phyloP scores from a whole-genome alignment of 768 basidiomycete species.

The Mycena venus region DNA sequence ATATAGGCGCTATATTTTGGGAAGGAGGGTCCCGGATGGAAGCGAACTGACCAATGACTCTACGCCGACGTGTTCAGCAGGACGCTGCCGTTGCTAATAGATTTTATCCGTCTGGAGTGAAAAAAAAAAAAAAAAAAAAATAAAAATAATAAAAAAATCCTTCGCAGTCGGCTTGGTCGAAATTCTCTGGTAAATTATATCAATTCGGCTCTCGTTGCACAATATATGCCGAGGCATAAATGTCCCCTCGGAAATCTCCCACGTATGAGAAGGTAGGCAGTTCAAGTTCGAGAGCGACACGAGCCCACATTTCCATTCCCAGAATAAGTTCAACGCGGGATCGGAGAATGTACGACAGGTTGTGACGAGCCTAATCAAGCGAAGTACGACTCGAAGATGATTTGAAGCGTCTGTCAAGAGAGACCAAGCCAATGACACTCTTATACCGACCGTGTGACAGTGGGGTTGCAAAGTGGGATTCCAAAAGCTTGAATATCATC shows the following conservation, averaged over 20 bases:
- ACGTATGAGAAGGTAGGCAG: not conserved
- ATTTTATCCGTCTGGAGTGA: constrained; percentile 2
- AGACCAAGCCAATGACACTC: too few relatives aligned
- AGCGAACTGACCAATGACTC: not conserved
- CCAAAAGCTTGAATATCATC: too few relatives aligned
- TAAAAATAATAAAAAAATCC: not conserved
- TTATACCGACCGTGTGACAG: too few relatives aligned
- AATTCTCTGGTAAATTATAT: constrained; percentile 6
- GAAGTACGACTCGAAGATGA: too few relatives aligned
- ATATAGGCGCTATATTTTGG: not conserved
- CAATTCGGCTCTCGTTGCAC: not conserved
- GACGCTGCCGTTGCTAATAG: too few relatives aligned
- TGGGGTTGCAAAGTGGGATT: too few relatives aligned
- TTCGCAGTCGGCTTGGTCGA: constrained; percentile 3
- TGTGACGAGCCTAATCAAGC: not conserved
- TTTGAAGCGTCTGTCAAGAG: too few relatives aligned
- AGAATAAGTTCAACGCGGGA: constrained; percentile 4
- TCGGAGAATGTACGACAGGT: constrained; percentile 8
- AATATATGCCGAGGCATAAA: constrained; percentile 5
- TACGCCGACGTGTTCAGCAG: too few relatives aligned
- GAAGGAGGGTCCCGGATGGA: not conserved
- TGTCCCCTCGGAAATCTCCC: not conserved
- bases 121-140: too few relatives aligned
- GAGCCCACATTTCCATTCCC: not conserved
- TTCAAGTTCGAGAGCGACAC: constrained; percentile 7